Percentiles rank a stretch among this genome's conserved stretches.
phyloP scores from a whole-genome alignment of 352 stramenopile genomes.

The Globisporangium perplexum region DNA sequence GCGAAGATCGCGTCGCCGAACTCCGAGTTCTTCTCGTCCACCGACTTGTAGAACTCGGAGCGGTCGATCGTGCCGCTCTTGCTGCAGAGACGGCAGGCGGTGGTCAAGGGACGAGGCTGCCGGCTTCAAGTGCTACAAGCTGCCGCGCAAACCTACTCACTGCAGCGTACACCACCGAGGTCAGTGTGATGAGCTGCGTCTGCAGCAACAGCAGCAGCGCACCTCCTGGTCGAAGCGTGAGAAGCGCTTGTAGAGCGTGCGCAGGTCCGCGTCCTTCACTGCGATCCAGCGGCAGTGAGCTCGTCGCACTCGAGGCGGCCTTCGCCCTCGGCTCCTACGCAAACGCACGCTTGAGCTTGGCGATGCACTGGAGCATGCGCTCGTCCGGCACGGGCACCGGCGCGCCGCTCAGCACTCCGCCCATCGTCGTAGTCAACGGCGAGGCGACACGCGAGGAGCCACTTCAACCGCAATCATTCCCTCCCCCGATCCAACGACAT shows the following conservation, averaged over 20 bases:
- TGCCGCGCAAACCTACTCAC: not conserved
- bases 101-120: too few species aligned
- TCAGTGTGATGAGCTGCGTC: too few species aligned
- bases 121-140: not conserved
- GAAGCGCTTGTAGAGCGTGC: conserved; percentile 47
- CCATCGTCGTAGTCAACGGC: conserved; percentile 39
- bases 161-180: not conserved
- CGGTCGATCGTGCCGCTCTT: conserved; percentile 69
- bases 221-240: conserved; percentile 67
- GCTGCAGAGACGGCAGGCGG: conserved; percentile 14
- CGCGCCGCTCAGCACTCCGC: conserved; percentile 34
- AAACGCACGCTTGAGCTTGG: conserved; percentile 48
- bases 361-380: conserved; percentile 67
- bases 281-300: not conserved
- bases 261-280: conserved; percentile 61
- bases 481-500: too few species aligned
- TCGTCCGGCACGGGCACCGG: conserved; percentile 52
- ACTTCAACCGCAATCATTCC: too few species aligned
- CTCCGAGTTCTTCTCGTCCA: conserved; percentile 62
- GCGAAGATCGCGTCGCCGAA: conserved; percentile 72
- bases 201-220: not conserved
- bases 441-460: too few species aligned
- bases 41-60: conserved; percentile 59
- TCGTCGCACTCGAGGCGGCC: too few species aligned
- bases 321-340: too few species aligned